Percentiles rank a stretch among this genome's conserved stretches.
Conservation (phyloP, 2,329 filamentous ascomycete species). For the Dactylellina leptospora region DNA sequence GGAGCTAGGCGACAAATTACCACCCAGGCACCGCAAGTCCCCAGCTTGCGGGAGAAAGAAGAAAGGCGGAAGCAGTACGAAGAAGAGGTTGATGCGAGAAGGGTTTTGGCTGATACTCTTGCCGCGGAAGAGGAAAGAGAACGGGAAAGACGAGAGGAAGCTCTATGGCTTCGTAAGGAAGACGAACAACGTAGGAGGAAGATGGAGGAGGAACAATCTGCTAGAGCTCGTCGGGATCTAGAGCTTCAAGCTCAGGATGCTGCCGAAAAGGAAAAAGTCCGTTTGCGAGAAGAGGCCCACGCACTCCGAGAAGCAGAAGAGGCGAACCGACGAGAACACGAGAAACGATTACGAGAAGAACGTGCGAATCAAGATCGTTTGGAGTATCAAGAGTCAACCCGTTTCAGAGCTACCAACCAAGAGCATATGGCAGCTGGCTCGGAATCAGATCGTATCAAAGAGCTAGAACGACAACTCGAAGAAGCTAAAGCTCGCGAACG, state of each 20-base stretch:
- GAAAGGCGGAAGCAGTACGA: slow-evolving; percentile 69
- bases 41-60: slow-evolving; percentile 85
- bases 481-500: slow-evolving; percentile 73
- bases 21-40: slow-evolving; percentile 78
- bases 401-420: slow-evolving; percentile 15
- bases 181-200: slow-evolving; percentile 64
- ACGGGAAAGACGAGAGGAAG: slow-evolving; percentile 63
- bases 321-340: slow-evolving; percentile 31
- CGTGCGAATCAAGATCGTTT: slow-evolving; percentile 42
- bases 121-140: slow-evolving; percentile 65
- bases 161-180: slow-evolving; percentile 59
- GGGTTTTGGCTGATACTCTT: slow-evolving; percentile 62
- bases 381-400: slow-evolving; percentile 42
- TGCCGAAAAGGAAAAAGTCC: slow-evolving; percentile 66
- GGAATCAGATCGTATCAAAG: slow-evolving; percentile 69
- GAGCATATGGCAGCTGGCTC: slow-evolving; percentile 32
- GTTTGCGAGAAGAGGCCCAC: slow-evolving; percentile 64
- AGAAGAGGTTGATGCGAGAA: slow-evolving; percentile 67
- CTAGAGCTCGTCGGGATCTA: slow-evolving; percentile 60
- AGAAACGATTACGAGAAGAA: slow-evolving; percentile 32
- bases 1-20: slow-evolving; percentile 93
- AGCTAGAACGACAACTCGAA: slow-evolving; percentile 79
- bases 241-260: slow-evolving; percentile 64
- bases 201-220: slow-evolving; percentile 64
- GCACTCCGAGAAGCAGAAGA: slow-evolving; percentile 57